Conservation (phyloP, 2,329 filamentous ascomycete genomes). For the Fusarium decemcellulare region DNA sequence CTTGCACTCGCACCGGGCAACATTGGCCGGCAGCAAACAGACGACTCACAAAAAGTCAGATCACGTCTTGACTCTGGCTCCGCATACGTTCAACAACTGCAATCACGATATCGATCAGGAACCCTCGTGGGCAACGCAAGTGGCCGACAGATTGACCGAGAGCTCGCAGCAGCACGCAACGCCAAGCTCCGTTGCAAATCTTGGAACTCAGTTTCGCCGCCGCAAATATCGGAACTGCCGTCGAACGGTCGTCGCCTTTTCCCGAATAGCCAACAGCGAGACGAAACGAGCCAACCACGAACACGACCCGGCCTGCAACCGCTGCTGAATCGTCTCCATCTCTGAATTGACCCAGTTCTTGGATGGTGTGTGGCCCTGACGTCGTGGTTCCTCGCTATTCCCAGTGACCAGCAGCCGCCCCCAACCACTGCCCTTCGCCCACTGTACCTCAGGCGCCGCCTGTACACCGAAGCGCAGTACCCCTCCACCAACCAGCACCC, state of each 20-base stretch:
- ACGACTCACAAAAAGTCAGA: conserved; percentile 11
- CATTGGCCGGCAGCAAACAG: conserved; percentile 8
- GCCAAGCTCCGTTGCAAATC: conserved; percentile 26
- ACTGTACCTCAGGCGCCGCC: conserved; percentile 39
- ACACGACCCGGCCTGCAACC: conserved; percentile 27
- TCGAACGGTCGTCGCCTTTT: conserved; percentile 32
- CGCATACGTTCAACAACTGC: conserved; percentile 11
- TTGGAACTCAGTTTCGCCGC: conserved; percentile 26
- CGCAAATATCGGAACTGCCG: conserved; percentile 37
- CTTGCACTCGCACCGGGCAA: conserved; percentile 10
- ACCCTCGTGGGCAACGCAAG: conserved; percentile 19
- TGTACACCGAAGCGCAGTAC: conserved; percentile 45
- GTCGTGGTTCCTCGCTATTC: conserved; percentile 43
- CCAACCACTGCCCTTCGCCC: conserved; percentile 23
- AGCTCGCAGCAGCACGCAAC: conserved; percentile 13
- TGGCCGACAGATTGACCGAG: conserved; percentile 21
- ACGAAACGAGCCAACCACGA: conserved; percentile 39
- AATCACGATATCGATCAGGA: conserved; percentile 28
- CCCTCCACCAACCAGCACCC: conserved; percentile 25
- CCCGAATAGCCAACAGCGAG: conserved; percentile 17
- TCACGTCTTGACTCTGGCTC: neutral
- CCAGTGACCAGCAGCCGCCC: conserved; percentile 40
- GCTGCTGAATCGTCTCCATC: conserved; percentile 36
- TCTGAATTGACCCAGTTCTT: conserved; percentile 29
- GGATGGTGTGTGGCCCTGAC: conserved; percentile 46